Conservation (phyloP, 2,329 filamentous ascomycete genomes). For the Emmonsia crescens region DNA sequence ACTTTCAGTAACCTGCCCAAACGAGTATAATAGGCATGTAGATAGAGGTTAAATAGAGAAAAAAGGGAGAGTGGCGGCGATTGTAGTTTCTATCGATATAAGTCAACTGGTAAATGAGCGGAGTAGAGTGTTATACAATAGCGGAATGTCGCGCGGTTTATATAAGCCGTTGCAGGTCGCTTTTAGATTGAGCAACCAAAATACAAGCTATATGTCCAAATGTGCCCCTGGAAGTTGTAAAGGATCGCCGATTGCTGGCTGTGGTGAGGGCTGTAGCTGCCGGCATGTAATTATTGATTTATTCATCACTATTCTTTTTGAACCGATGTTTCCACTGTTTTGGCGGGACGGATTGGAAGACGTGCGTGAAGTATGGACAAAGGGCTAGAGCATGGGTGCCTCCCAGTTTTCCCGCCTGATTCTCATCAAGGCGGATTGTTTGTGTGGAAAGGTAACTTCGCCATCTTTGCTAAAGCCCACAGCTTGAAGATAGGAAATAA, state of each 20-base stretch:
- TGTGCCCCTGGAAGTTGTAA: not conserved
- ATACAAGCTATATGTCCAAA: not conserved
- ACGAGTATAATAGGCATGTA: not conserved
- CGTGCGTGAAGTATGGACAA: not conserved
- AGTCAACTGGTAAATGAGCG: not conserved
- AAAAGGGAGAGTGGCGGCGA: not conserved
- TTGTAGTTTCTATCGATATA: too few relatives aligned
- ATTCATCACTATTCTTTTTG: not conserved
- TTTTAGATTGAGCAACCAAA: not conserved
- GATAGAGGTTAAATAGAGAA: not conserved
- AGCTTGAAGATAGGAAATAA: conserved; percentile 58
- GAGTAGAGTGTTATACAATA: not conserved
- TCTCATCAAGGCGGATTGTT: conserved; percentile 79
- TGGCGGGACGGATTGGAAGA: not conserved
- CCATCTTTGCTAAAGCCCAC: conserved; percentile 77
- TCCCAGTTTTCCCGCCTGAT: conserved; percentile 71
- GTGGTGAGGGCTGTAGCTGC: not conserved
- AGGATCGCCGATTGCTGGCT: not conserved
- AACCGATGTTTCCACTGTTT: not conserved
- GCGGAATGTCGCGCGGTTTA: not conserved
- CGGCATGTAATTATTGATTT: not conserved
- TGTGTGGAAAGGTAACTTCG: conserved; percentile 81
- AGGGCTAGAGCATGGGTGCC: conserved; percentile 48
- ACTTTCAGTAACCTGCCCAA: not conserved
- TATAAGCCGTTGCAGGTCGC: not conserved